Percentiles rank a stretch among this genome's conserved stretches.
These are phyloP conservation scores for Scheffersomyces lignosus DNA, from an alignment of 805 yeast genomes.

Conservation along the genomic window DNA sequence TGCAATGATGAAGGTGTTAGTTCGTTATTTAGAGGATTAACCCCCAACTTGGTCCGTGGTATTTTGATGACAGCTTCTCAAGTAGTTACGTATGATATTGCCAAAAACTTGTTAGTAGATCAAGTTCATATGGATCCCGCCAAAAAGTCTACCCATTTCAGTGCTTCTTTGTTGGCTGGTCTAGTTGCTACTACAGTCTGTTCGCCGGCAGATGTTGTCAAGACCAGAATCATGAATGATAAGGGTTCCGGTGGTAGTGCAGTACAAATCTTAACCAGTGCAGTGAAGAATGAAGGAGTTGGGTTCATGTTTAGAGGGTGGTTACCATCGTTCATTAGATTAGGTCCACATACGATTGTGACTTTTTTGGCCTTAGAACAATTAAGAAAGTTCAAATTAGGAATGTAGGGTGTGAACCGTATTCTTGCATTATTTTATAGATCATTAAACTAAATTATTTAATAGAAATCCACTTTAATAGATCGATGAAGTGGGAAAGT, in stretches of 20 bases:
- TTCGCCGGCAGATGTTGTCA: conserved; percentile 89
- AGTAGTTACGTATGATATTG: conserved; percentile 82
- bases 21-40: conserved; percentile 69
- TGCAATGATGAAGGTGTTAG: conserved; percentile 56
- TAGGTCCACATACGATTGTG: conserved; percentile 79
- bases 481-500: too few species aligned
- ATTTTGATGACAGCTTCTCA: conserved; percentile 89
- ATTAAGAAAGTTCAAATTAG: conserved; percentile 53
- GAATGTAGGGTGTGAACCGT: conserved; percentile 32
- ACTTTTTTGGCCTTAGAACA: conserved; percentile 71
- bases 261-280: conserved; percentile 47
- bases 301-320: conserved; percentile 88
- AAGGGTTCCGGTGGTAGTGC: conserved; percentile 48
- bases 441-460: too few species aligned
- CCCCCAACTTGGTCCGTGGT: conserved; percentile 78
- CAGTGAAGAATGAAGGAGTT: conserved; percentile 69
- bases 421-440: background rate
- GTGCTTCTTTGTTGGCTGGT: conserved; percentile 80
- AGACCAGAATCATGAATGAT: conserved; percentile 83
- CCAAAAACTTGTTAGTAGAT: conserved; percentile 60
- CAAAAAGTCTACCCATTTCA: conserved; percentile 69
- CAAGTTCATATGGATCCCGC: conserved; percentile 52
- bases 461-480: too few species aligned
- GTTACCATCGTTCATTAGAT: conserved; percentile 82
- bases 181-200: conserved; percentile 88